These are phyloP conservation scores for Lentinula detonsa DNA, from an alignment of 768 basidiomycete species.

Conservation along the genomic window DNA sequence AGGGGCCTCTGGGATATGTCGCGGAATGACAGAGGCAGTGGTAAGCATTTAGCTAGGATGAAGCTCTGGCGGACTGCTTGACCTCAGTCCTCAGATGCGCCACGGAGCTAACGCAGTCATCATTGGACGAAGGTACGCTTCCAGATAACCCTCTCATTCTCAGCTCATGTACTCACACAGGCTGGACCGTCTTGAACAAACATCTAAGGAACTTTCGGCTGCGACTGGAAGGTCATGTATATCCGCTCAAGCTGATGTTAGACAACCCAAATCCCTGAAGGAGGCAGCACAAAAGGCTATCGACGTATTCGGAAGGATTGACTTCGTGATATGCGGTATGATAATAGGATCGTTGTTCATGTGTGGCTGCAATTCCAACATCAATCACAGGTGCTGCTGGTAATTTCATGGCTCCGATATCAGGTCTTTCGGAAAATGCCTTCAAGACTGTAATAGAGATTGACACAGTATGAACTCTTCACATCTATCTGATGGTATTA, in stretches of 20 bases:
- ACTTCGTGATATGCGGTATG: conserved; percentile 92
- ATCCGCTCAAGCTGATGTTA: conserved; percentile 74
- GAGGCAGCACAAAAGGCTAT: conserved; percentile 74
- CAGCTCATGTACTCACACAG: conserved; percentile 27
- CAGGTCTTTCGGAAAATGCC: conserved; percentile 78
- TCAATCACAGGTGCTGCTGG: conserved; percentile 75
- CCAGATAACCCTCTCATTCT: not conserved
- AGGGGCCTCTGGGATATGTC: conserved; percentile 90
- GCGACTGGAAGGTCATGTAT: conserved; percentile 70
- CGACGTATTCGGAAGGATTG: conserved; percentile 79
- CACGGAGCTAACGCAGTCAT: conserved; percentile 81
- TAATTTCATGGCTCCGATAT: conserved; percentile 89
- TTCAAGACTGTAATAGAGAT: conserved; percentile 93
- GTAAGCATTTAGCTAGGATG: conserved; percentile 31
- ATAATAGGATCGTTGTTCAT: not conserved
- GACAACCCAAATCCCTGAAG: conserved; percentile 64
- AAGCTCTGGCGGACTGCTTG: not conserved
- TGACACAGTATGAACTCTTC: conserved; percentile 54
- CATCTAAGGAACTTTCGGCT: conserved; percentile 65
- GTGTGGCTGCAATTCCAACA: not conserved
- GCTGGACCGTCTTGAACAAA: conserved; percentile 61
- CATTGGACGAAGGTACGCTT: conserved; percentile 76
- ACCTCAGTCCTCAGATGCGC: conserved; percentile 49
- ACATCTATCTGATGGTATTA: not conserved
- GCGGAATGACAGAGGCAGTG: conserved; percentile 80